Percentiles rank a stretch among this genome's conserved stretches.
Evolutionary conservation across 1,139 yeast genomes (phyloP).

Genomic region (Sugiyamaella neomexicana): DNA sequence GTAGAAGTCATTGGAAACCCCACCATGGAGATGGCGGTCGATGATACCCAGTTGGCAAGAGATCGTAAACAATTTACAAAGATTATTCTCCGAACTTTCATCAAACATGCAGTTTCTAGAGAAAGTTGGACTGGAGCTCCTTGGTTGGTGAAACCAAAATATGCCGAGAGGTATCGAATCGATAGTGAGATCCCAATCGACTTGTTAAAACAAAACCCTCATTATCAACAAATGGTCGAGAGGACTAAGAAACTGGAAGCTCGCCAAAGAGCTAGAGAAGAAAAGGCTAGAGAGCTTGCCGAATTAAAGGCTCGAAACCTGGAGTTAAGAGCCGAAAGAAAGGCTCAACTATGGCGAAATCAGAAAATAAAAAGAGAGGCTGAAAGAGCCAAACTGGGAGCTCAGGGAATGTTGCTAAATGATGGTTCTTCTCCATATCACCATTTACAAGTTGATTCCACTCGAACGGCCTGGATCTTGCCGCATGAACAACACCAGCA

Average conservation of each 20-base stretch:
- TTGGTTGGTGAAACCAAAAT: slow-evolving; percentile 88
- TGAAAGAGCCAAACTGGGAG: slow-evolving; percentile 21
- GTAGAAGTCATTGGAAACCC: slow-evolving; percentile 56
- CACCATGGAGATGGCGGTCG: slow-evolving; percentile 61
- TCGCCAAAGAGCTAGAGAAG: slow-evolving; percentile 19
- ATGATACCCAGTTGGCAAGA: slow-evolving; percentile 70
- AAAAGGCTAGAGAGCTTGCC: slow-evolving; percentile 15
- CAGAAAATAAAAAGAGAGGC: slow-evolving; percentile 18
- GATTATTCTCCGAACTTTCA: slow-evolving; percentile 83
- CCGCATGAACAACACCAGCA: slow-evolving; percentile 2
- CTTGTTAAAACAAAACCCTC: slow-evolving; percentile 27
- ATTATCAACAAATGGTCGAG: slow-evolving; percentile 17
- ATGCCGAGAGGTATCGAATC: slow-evolving; percentile 43
- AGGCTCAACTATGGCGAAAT: slow-evolving; percentile 20
- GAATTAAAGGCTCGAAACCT: slow-evolving; percentile 17
- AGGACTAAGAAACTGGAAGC: slow-evolving; percentile 12
- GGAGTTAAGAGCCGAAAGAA: slow-evolving; percentile 20
- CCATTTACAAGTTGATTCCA: neutral
- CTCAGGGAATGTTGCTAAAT: slow-evolving; percentile 1
- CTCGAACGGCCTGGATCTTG: slow-evolving; percentile 8
- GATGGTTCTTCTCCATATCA: neutral
- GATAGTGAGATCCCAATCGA: slow-evolving; percentile 41
- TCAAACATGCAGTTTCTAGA: slow-evolving; percentile 79
- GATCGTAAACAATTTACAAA: slow-evolving; percentile 89
- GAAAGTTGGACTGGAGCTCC: slow-evolving; percentile 91